These are phyloP conservation scores for Tulasnella sp. DNA, from an alignment of 768 basidiomycete species.

Conservation along the genomic window DNA sequence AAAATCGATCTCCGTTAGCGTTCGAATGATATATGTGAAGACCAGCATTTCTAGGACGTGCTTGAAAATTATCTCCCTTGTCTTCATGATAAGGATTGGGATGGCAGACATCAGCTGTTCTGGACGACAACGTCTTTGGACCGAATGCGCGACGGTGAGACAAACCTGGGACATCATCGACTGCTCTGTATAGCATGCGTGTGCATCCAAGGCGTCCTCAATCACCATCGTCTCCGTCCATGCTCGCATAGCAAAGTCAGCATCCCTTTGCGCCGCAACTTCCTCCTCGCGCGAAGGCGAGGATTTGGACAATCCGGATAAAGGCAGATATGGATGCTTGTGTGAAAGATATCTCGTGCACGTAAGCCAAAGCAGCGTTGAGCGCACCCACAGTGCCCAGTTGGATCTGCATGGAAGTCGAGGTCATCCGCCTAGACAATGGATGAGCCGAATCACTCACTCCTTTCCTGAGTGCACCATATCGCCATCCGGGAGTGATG, in stretches of 20 bases:
- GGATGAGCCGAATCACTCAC: slow-evolving; percentile 2
- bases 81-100: no score
- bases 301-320: neutral
- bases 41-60: no score
- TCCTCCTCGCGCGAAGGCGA: neutral
- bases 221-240: slow-evolving; percentile 16
- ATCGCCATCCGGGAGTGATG: neutral
- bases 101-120: no score
- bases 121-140: neutral
- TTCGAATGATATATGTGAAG: neutral
- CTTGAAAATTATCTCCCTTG: no score
- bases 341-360: neutral
- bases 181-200: slow-evolving; percentile 12
- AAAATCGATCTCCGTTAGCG: neutral
- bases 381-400: slow-evolving; percentile 5
- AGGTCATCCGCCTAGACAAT: neutral
- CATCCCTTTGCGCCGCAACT: neutral
- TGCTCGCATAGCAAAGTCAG: slow-evolving; percentile 13
- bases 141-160: no score
- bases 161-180: slow-evolving; percentile 10
- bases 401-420: neutral
- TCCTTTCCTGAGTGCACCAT: slow-evolving; percentile 4
- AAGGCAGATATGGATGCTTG: neutral
- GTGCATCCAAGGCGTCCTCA: slow-evolving; percentile 12
- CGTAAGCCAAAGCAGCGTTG: slow-evolving; percentile 10